Evolutionary conservation across 345 rosid genomes (phyloP).

Genomic region (Chamaenerion angustifolium): DNA sequence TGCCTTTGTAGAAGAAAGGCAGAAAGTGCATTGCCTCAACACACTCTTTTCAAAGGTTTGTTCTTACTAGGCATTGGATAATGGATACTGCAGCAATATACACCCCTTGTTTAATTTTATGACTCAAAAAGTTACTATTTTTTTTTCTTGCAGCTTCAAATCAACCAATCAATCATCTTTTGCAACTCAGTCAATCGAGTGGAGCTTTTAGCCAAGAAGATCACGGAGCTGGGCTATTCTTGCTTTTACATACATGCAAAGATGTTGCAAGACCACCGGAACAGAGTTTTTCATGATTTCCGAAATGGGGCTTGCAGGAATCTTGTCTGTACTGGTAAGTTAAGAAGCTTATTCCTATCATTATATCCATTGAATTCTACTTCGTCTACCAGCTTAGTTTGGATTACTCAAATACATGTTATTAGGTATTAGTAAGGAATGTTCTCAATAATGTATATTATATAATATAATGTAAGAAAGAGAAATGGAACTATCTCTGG

Average conservation of each 20-base stretch:
- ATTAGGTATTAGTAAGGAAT: no score
- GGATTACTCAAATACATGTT: neutral
- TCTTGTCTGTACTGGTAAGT: constrained; percentile 93
- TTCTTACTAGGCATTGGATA: neutral
- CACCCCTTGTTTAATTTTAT: neutral
- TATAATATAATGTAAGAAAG: no score
- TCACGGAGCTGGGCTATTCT: constrained; percentile 98
- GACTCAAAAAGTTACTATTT: neutral
- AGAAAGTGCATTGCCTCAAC: constrained; percentile 99
- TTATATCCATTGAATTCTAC: neutral
- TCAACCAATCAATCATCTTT: constrained; percentile 95
- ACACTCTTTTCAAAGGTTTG: constrained; percentile 97
- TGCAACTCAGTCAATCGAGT: constrained; percentile 99
- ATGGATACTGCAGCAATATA: constrained; percentile 2
- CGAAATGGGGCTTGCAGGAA: constrained; percentile 99
- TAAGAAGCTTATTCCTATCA: neutral
- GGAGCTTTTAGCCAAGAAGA: constrained; percentile 94
- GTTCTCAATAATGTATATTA: no score
- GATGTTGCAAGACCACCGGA: constrained; percentile 99
- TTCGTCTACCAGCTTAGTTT: neutral
- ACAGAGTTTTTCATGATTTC: constrained; percentile 97
- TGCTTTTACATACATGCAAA: constrained; percentile 97
- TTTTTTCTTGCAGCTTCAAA: constrained; percentile 71
- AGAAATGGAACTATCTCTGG: no score
- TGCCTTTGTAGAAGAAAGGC: constrained; percentile 99